These are phyloP conservation scores for Chytridium lagenaria DNA, from an alignment of 371 early-diverging fungal species.

Conservation along the genomic window DNA sequence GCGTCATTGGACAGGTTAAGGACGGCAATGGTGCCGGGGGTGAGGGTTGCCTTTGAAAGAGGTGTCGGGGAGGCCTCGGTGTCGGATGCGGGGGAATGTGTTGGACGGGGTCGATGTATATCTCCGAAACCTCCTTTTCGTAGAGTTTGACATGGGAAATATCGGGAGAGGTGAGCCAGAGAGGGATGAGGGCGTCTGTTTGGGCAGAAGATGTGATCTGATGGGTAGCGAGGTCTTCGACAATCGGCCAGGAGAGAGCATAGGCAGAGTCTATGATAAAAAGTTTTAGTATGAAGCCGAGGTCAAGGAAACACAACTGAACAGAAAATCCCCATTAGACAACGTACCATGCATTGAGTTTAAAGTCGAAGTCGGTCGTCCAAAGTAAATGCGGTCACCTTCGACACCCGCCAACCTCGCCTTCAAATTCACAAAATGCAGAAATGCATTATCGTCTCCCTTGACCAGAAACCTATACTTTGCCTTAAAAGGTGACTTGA, in stretches of 20 bases:
- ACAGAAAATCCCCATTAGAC: too few species aligned
- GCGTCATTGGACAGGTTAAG: background rate
- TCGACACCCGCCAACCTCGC: background rate
- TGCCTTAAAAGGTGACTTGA: background rate
- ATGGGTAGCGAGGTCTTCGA: background rate
- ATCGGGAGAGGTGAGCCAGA: constrained; percentile 8
- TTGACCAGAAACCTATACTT: constrained; percentile 12
- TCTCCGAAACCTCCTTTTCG: background rate
- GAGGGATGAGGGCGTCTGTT: background rate
- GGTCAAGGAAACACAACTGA: too few species aligned
- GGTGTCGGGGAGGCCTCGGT: background rate
- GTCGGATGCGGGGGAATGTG: background rate
- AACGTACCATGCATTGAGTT: constrained; percentile 6
- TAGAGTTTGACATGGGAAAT: background rate
- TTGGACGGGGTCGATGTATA: constrained; percentile 1
- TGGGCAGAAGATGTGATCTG: background rate
- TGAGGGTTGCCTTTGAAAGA: background rate
- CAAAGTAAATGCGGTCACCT: constrained; percentile 6
- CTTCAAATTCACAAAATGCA: constrained; percentile 15
- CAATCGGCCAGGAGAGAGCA: constrained; percentile 7
- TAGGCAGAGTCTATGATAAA: constrained; percentile 11
- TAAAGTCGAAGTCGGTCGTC: background rate
- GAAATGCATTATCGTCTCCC: background rate
- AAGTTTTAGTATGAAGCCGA: background rate
- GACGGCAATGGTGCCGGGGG: background rate